Base-by-base conservation (phyloP, 2,329 filamentous ascomycete genomes). In the Pseudocercospora crystallina region DNA sequence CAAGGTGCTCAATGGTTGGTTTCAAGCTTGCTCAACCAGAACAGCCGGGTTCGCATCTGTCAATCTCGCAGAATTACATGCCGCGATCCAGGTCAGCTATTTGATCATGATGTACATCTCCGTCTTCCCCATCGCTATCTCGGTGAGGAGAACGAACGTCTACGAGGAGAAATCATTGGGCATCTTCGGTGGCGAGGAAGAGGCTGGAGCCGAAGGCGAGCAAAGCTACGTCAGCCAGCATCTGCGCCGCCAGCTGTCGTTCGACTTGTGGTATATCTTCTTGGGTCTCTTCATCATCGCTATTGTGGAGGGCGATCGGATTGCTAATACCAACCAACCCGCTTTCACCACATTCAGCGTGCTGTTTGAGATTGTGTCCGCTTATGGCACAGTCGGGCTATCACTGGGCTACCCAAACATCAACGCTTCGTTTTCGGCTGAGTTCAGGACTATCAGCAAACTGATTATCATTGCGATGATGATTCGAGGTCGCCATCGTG, bases 41-140 rank as follows among this genome's bases (percentile, higher is more conserved):
- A 97, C 94, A 0, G 92, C 94, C 3, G 92, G 94, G 0, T 96
- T 96, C 65, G 80, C 87, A 1, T 88, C 87, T 29, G 82, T 97
- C 61, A 90, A 86, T 66, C 74, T 97, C 34, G 76, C 87, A 1
- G 73, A 80, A 0, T 76, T 99, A 2, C 91, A 97, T 60, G 91
- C 94, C 1, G 94, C 88, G 2, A 89, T 96, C 51, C 91, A 96
- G 64, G 90, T 95, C 11, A 89, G 90, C 17, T 97, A 96, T 73
- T 77, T 97, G 71, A 85, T 97, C 70, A 97, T 97, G 94, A 97
- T 97, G 94, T 97, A 97, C 71, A 96, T 97, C 56, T 96, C 91
- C 51, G 89, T 96, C 53, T 95, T 96, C 62, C 92, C 92, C 5
- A 95, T 97, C 61, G 92, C 94, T 66, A 97, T 97, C 63, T 94